A percentile compares a stretch with the other conserved stretches of the same genome.
These are phyloP conservation scores for Curvularia sp. DNA, from an alignment of 2,329 filamentous ascomycete genomes.

Conservation along the genomic window DNA sequence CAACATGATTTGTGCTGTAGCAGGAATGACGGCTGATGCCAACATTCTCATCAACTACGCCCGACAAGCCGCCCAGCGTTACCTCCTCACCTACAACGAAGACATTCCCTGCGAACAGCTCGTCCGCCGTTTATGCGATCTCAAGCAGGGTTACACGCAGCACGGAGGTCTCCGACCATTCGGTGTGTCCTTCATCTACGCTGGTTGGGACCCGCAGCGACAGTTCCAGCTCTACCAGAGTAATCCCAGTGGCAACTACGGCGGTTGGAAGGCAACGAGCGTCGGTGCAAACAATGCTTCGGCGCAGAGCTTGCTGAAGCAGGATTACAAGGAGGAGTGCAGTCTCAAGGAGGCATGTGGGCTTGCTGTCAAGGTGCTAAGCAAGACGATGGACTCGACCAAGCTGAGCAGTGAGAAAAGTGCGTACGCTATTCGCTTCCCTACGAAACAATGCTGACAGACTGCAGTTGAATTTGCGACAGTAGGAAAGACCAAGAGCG, in stretches of 20 bases:
- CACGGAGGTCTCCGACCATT: slow-evolving; percentile 98
- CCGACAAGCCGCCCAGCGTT: slow-evolving; percentile 93
- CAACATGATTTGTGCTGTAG: slow-evolving; percentile 99
- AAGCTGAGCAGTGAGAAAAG: slow-evolving; percentile 99
- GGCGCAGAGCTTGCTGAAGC: slow-evolving; percentile 95
- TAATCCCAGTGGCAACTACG: slow-evolving; percentile 98
- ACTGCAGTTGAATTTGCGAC: slow-evolving; percentile 92
- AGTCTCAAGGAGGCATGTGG: slow-evolving; percentile 94
- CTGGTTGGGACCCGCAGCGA: slow-evolving; percentile 92
- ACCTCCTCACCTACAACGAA: slow-evolving; percentile 99
- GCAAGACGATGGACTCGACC: slow-evolving; percentile 99
- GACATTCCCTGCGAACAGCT: slow-evolving; percentile 99
- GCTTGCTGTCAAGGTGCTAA: slow-evolving; percentile 97
- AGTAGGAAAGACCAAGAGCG: slow-evolving; percentile 91
- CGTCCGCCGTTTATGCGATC: slow-evolving; percentile 91
- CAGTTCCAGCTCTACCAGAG: slow-evolving; percentile 99
- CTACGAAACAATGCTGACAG: slow-evolving; percentile 31
- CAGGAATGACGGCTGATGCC: slow-evolving; percentile 98
- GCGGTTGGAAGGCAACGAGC: slow-evolving; percentile 98
- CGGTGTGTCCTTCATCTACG: slow-evolving; percentile 99
- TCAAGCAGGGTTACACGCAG: slow-evolving; percentile 99
- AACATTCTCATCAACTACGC: slow-evolving; percentile 99
- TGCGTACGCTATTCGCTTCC: slow-evolving; percentile 58
- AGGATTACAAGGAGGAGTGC: slow-evolving; percentile 99
- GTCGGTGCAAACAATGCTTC: slow-evolving; percentile 98